Evolutionary conservation across 305 asterid species (phyloP), one percentile per base, ranked within the genome.

Genomic region (Solanum hybrid): DNA sequence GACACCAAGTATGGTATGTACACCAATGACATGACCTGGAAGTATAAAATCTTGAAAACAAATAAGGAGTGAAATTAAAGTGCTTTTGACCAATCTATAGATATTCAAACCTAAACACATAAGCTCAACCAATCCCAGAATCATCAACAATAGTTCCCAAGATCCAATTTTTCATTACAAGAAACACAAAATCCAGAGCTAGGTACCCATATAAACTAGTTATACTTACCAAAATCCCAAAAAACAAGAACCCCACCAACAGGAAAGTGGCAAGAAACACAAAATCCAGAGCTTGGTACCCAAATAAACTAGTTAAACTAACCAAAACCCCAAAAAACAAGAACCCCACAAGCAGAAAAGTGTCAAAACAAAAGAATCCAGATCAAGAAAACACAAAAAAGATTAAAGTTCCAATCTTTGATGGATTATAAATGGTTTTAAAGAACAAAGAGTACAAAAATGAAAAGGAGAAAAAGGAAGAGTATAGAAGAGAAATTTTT

Each of bases 401-500:
- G 24, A 79, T 31, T 26, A 32, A 65, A 78, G 29, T 17, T 83
- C 73, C 27, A 38, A 11, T 87, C 26, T 41, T 37, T 73, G n/a
- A 80, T 87, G 68, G 38, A 33, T 91, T 89, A 45, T 70, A 7
- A 37, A 72, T 78, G 33, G 33, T 17, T 41, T 93, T 92, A 95
- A 57, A 95, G 93, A 93, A 96, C 73, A 93, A 96, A 96, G 95
- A 97, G 98, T 88, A 92, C 81, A 91, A 95, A 96, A 92, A 96
- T 95, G 95, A 93, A 96, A 90, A 96, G 96, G 41, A 96, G 96
- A 89, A 96, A 96, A 93, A 94, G 95, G 92, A 94, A 94, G 92
- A 94, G 96, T 76, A 91, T 89, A 20, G 31, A 29, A 73, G 95
- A 89, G 95, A 92, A 93, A 92, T 3, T 15, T 17, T 90, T 93